Percentiles rank a stretch among this genome's conserved stretches.
Evolutionary conservation across 2,329 filamentous ascomycete species (phyloP).

Genomic region (Leptographium galeiforme): DNA sequence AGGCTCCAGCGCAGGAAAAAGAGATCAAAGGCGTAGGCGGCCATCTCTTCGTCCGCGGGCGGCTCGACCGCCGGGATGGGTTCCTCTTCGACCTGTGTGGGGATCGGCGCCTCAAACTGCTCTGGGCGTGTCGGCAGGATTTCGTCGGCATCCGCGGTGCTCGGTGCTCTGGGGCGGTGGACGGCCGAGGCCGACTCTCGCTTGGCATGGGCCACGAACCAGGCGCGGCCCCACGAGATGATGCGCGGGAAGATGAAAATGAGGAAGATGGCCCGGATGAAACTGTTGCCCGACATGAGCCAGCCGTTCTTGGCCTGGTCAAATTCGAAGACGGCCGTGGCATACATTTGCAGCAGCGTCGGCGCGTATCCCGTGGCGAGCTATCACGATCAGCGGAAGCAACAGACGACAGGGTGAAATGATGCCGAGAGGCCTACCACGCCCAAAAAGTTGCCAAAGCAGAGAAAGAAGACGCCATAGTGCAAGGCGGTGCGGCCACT

Average conservation of each 20-base stretch:
- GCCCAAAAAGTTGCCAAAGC: slow-evolving; percentile 51
- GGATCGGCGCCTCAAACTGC: slow-evolving; percentile 26
- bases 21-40: slow-evolving; percentile 49
- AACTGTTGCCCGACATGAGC: slow-evolving; percentile 41
- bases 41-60: slow-evolving; percentile 21
- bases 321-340: slow-evolving; percentile 41
- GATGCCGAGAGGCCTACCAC: slow-evolving; percentile 30
- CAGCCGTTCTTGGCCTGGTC: slow-evolving; percentile 41
- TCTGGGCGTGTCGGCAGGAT: slow-evolving; percentile 23
- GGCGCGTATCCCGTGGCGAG: slow-evolving; percentile 57
- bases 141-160: not conserved
- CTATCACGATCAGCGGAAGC: slow-evolving; percentile 13
- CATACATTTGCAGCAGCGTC: slow-evolving; percentile 46
- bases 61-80: slow-evolving; percentile 19
- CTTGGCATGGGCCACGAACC: slow-evolving; percentile 10
- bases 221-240: slow-evolving; percentile 23
- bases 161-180: not conserved
- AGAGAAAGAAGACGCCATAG: slow-evolving; percentile 50
- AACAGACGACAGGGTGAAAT: not conserved
- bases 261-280: slow-evolving; percentile 40
- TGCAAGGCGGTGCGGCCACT: slow-evolving; percentile 40
- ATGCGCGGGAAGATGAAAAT: slow-evolving; percentile 40
- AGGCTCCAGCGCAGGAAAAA: slow-evolving; percentile 54
- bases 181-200: not conserved
- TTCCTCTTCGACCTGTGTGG: slow-evolving; percentile 29